A percentile compares a stretch with the other conserved stretches of the same genome.
Evolutionary conservation across 257 asterid genomes (phyloP).

Genomic region (Ilex asprella): DNA sequence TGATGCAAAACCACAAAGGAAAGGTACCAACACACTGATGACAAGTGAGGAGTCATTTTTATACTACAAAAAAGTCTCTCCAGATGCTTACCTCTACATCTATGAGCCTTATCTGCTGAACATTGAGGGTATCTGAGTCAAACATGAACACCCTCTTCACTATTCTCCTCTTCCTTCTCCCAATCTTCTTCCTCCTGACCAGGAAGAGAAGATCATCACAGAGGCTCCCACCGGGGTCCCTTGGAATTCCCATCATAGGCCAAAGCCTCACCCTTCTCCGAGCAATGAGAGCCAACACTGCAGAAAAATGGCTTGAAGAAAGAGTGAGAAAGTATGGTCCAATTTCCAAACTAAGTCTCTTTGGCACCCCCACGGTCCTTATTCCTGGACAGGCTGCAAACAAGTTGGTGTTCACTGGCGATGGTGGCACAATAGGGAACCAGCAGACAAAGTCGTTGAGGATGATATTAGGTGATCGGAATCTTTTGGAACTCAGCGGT

Average conservation of each 20-base stretch:
- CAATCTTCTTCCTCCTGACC: conserved; percentile 22
- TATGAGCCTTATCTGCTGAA: no score
- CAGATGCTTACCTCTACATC: no score
- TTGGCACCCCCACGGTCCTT: conserved; percentile 63
- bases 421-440: conserved; percentile 33
- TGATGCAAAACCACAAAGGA: no score
- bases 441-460: conserved; percentile 50
- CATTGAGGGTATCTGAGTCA: background rate
- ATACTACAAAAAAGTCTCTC: no score
- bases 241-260: conserved; percentile 59
- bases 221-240: conserved; percentile 60
- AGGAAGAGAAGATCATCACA: conserved; percentile 7
- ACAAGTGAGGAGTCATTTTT: no score
- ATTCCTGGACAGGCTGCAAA: conserved; percentile 74
- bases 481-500: conserved; percentile 51
- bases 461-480: conserved; percentile 53
- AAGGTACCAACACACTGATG: no score
- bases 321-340: conserved; percentile 50
- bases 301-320: conserved; percentile 50
- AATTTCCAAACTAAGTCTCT: conserved; percentile 59
- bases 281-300: conserved; percentile 70
- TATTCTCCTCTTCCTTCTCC: conserved; percentile 27
- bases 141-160: conserved; percentile 21
- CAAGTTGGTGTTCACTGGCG: conserved; percentile 49
- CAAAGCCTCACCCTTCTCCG: conserved; percentile 54